Conservation (phyloP, 108 stramenopile genomes). For the Cyclotella atomus region DNA sequence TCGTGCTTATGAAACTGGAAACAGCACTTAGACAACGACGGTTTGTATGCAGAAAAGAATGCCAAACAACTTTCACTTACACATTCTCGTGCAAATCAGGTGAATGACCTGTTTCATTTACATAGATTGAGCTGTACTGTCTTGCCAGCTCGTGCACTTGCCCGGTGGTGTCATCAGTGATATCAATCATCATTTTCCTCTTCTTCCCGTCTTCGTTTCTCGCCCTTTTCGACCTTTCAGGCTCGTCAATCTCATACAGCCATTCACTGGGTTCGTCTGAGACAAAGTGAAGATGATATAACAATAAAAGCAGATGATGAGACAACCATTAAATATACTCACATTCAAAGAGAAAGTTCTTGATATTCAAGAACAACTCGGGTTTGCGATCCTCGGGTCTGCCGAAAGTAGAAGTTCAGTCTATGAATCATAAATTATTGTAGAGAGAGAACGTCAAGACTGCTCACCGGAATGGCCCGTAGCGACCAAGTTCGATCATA, state of each 20-base stretch:
- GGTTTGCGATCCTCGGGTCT: conserved; percentile 61
- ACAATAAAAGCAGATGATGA: neutral
- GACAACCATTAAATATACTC: conserved; percentile 15
- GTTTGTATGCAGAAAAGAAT: neutral
- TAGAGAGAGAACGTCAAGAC: neutral
- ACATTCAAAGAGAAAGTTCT: conserved; percentile 62
- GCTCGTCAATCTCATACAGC: conserved; percentile 22
- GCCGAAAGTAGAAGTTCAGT: too few relatives aligned
- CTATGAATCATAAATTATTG: conserved; percentile 5
- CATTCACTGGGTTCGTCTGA: conserved; percentile 33
- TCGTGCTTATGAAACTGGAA: conserved; percentile 28
- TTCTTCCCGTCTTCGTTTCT: conserved; percentile 36
- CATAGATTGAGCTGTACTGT: conserved; percentile 64
- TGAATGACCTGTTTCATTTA: conserved; percentile 79
- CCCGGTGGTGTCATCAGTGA: conserved; percentile 82
- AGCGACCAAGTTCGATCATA: conserved; percentile 65
- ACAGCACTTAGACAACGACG: neutral
- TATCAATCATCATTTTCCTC: conserved; percentile 61
- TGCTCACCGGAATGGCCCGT: conserved; percentile 56
- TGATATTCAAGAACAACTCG: conserved; percentile 52
- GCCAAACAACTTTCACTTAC: neutral
- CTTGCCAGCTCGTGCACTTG: conserved; percentile 61
- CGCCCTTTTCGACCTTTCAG: too few relatives aligned
- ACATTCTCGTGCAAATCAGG: conserved; percentile 58
- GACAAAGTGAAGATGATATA: neutral